A percentile compares a stretch with the other conserved stretches of the same genome.
Conservation (phyloP, 345 rosid genomes). For the Carallia brachiata region DNA sequence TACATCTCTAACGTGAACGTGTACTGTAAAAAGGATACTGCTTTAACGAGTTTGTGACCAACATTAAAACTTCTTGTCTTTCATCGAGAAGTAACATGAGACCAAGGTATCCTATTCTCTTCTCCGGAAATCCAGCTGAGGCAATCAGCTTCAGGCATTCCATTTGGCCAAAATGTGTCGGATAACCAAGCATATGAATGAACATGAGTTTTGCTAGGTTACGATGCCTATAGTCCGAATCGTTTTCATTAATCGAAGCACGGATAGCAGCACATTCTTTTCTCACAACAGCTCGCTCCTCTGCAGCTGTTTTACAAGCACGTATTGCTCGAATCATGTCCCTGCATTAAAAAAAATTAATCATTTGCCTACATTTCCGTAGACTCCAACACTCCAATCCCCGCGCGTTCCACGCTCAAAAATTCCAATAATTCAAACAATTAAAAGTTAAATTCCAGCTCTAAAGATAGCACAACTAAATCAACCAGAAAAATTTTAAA, state of each 20-base stretch:
- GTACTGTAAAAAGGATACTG: slow-evolving; percentile 69
- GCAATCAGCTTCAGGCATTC: slow-evolving; percentile 98
- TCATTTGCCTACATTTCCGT: no score
- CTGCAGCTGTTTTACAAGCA: slow-evolving; percentile 99
- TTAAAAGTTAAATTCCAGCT: no score
- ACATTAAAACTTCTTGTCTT: slow-evolving; percentile 98
- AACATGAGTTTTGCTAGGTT: slow-evolving; percentile 99
- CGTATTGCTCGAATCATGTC: slow-evolving; percentile 99
- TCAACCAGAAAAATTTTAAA: neutral
- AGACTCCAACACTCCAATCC: no score
- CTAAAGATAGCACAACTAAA: neutral
- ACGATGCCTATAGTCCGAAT: slow-evolving; percentile 86
- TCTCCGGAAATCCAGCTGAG: slow-evolving; percentile 96
- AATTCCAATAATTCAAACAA: no score
- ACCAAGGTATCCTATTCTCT: slow-evolving; percentile 98
- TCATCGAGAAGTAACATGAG: slow-evolving; percentile 99
- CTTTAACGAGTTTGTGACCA: slow-evolving; percentile 97
- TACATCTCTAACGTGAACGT: no score
- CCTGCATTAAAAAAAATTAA: slow-evolving; percentile 38
- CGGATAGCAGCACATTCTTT: slow-evolving; percentile 99
- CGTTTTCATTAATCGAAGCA: slow-evolving; percentile 82
- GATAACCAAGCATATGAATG: slow-evolving; percentile 99
- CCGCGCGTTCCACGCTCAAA: no score
- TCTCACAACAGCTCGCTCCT: slow-evolving; percentile 94
- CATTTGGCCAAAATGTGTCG: slow-evolving; percentile 99